Evolutionary conservation across 2,329 filamentous ascomycete genomes (phyloP), one percentile per base, ranked within the genome.

Genomic region (Pseudocercospora cruenta): DNA sequence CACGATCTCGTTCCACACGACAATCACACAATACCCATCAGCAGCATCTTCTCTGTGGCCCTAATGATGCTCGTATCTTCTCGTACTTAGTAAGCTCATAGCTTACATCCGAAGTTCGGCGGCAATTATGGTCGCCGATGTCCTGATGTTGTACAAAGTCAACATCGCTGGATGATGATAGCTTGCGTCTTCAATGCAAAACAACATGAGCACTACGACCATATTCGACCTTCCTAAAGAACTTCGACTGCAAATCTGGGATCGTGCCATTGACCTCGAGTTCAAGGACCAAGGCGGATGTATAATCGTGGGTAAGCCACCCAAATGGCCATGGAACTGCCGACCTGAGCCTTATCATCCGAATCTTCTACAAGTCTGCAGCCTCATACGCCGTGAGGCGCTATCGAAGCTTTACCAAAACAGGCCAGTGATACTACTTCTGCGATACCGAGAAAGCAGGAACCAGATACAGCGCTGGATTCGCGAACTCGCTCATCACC

Each of bases 181-280:
- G 39, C 39, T 43, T 43, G 39, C 14, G 39, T 19, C 12, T 16
- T 43, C 82, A 82, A 6, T 78, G 87, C 54, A 73, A 89, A 87
- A 22, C 3, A 22, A 14, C 8, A 62, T 62, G 60, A 28, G 31
- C 19, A 31, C 45, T 12, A 39, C 60, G 31, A 51, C 16, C 33
- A 47, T 62, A 22, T 22, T 62, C 9, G n/a, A 19, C n/a, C 60
- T 62, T 7, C 60, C 60, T 3, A 62, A 62, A 24, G 60, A 62
- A 22, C 21, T 62, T 24, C 60, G 60, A 1, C 22, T 62, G 10
- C 47, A 39, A 10, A 62, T 62, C 8, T 54, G 47, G 47, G 47
- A 55, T 19, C n/a, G 19, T 19, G 31, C 51, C 22, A 33, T 62
- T 31, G 28, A 53, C 12, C 14, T 39, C 21, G 47, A 54, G 55